Conservation (phyloP, 2,329 filamentous ascomycete genomes). For the Ophiocordyceps camponoti-leonardi region DNA sequence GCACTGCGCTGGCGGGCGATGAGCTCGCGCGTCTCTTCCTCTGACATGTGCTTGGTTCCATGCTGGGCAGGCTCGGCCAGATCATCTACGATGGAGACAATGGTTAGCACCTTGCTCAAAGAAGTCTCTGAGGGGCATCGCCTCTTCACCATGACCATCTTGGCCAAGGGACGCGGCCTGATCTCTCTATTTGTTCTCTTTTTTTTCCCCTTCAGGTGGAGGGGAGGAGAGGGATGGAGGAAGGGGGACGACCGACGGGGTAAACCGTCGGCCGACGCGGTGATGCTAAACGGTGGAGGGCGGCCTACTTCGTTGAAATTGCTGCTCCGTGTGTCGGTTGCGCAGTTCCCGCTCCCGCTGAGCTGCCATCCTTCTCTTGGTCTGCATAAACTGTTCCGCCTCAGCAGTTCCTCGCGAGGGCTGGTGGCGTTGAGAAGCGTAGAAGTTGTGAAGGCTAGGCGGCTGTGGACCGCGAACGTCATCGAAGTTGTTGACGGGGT, state of each 20-base stretch:
- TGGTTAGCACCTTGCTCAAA: constrained; percentile 19
- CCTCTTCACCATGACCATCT: background rate
- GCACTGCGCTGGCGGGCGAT: constrained; percentile 92
- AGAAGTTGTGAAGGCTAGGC: constrained; percentile 77
- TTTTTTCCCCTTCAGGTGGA: too few relatives aligned
- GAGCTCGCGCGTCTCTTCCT: constrained; percentile 89
- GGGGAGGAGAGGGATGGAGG: background rate
- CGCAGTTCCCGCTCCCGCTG: constrained; percentile 97
- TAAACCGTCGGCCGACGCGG: constrained; percentile 11
- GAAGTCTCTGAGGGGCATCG: constrained; percentile 4
- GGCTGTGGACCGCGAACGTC: constrained; percentile 53
- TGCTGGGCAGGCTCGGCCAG: constrained; percentile 25
- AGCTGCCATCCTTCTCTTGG: constrained; percentile 96
- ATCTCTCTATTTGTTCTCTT: constrained; percentile 15
- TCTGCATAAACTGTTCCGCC: constrained; percentile 97
- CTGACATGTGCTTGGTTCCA: constrained; percentile 67
- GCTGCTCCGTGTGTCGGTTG: constrained; percentile 99
- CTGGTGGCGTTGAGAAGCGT: constrained; percentile 84
- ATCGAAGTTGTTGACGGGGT: constrained; percentile 71
- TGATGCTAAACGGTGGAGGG: constrained; percentile 55
- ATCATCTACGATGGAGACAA: constrained; percentile 28
- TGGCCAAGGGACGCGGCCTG: background rate
- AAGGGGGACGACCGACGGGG: constrained; percentile 9
- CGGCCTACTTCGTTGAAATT: constrained; percentile 98
- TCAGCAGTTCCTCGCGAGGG: constrained; percentile 69